phyloP scores from a whole-genome alignment of 2,329 filamentous ascomycete species.

The Penicillium sp. region DNA sequence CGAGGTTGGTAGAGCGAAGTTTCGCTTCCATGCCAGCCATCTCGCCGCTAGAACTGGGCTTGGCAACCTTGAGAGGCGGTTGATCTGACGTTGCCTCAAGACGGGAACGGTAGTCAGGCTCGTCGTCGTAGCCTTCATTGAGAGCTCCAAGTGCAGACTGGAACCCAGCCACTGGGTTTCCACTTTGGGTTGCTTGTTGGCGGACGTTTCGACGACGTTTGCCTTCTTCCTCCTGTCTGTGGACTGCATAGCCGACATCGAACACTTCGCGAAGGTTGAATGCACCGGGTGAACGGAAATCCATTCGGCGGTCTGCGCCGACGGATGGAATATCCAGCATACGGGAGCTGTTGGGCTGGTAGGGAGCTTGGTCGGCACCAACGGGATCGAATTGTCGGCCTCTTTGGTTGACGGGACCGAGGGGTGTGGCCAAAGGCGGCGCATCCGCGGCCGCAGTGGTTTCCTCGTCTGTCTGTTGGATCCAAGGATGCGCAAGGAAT shows the following conservation, averaged over 20 bases:
- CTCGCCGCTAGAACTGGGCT: conserved; percentile 57
- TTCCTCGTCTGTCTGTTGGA: conserved; percentile 70
- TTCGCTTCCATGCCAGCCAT: conserved; percentile 82
- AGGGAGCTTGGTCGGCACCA: conserved; percentile 39
- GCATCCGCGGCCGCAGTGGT: conserved; percentile 71
- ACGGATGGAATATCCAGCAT: conserved; percentile 60
- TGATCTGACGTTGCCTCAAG: conserved; percentile 50
- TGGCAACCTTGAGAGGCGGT: conserved; percentile 69
- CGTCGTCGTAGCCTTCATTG: conserved; percentile 66
- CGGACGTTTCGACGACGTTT: conserved; percentile 86
- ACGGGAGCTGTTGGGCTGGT: conserved; percentile 56
- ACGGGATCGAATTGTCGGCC: conserved; percentile 58
- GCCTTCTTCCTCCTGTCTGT: conserved; percentile 92
- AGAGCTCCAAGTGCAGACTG: conserved; percentile 65
- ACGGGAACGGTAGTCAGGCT: conserved; percentile 59
- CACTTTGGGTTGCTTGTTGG: conserved; percentile 65
- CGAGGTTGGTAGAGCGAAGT: conserved; percentile 80
- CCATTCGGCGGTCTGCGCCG: conserved; percentile 69
- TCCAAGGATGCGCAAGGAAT: conserved; percentile 95
- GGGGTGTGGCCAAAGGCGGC: conserved; percentile 71
- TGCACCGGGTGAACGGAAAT: conserved; percentile 93
- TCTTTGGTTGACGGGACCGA: conserved; percentile 61
- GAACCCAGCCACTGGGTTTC: conserved; percentile 61
- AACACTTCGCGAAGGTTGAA: conserved; percentile 97
- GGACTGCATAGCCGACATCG: conserved; percentile 96